Conservation (phyloP, 2,329 filamentous ascomycete genomes). For the Fonsecaea monophora region DNA sequence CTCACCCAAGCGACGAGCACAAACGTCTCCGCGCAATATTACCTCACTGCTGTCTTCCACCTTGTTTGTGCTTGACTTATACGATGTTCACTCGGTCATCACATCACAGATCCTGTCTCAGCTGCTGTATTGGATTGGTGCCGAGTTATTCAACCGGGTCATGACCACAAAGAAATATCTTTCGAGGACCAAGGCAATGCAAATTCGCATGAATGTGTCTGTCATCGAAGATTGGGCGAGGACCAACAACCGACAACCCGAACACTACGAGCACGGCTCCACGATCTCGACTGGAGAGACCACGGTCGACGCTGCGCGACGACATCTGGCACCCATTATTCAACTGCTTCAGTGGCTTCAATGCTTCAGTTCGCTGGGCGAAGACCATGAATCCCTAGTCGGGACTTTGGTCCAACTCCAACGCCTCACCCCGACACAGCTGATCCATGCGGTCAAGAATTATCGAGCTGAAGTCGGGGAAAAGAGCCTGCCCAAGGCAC, state of each 20-base stretch:
- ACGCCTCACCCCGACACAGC: constrained; percentile 80
- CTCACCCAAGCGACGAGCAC: constrained; percentile 89
- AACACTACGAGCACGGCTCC: constrained; percentile 93
- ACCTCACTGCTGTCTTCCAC: constrained; percentile 95
- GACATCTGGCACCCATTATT: constrained; percentile 87
- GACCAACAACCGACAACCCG: constrained; percentile 88
- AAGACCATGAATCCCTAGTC: constrained; percentile 87
- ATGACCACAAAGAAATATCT: constrained; percentile 96
- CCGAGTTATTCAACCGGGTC: constrained; percentile 95
- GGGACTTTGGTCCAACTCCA: constrained; percentile 89
- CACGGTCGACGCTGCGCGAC: constrained; percentile 80
- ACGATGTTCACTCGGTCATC: constrained; percentile 98
- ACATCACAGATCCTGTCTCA: constrained; percentile 89
- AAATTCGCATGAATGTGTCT: constrained; percentile 98
- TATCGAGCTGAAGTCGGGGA: constrained; percentile 96
- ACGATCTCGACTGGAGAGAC: constrained; percentile 84
- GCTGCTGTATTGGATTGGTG: constrained; percentile 92
- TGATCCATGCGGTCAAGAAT: constrained; percentile 89
- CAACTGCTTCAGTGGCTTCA: constrained; percentile 97
- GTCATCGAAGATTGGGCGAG: constrained; percentile 95
- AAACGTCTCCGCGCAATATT: constrained; percentile 91
- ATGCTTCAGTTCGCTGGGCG: constrained; percentile 91
- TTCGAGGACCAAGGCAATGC: constrained; percentile 97
- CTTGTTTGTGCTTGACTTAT: constrained; percentile 95
- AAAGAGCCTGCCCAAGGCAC: constrained; percentile 85